Conservation (phyloP, 73 alveolate species). For the Symbiodinium pilosum region DNA sequence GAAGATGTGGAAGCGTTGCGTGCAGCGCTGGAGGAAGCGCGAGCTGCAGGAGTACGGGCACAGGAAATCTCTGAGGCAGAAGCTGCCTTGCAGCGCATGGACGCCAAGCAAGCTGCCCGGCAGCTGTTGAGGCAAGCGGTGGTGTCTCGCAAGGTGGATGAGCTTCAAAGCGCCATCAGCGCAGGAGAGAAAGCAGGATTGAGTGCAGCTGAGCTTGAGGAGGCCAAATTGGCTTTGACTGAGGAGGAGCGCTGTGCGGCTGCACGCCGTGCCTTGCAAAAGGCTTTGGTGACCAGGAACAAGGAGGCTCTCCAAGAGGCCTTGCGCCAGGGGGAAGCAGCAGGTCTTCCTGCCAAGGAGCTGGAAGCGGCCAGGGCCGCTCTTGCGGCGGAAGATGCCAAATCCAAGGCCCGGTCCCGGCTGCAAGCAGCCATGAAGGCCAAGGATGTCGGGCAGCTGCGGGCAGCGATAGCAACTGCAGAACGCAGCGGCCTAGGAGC, state of each 20-base stretch:
- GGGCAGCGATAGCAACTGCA: constrained; percentile 28
- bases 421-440: constrained; percentile 22
- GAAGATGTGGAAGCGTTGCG: background rate
- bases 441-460: constrained; percentile 32
- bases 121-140: constrained; percentile 12
- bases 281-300: constrained; percentile 57
- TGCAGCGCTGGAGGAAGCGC: constrained; percentile 32
- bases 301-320: constrained; percentile 62
- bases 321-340: constrained; percentile 62
- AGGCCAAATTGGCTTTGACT: background rate
- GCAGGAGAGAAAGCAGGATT: constrained; percentile 25
- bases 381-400: constrained; percentile 43
- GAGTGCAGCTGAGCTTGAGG: background rate
- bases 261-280: constrained; percentile 72
- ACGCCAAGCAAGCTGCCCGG: constrained; percentile 31
- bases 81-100: constrained; percentile 22
- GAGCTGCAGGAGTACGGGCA: constrained; percentile 21
- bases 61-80: constrained; percentile 56
- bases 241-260: constrained; percentile 68
- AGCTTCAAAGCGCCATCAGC: background rate
- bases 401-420: constrained; percentile 52
- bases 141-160: constrained; percentile 22
- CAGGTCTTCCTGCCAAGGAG: constrained; percentile 67
- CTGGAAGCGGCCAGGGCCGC: constrained; percentile 60
- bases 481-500: constrained; percentile 25